phyloP scores from a whole-genome alignment of 768 basidiomycete species.

The Termitomyces sp. region DNA sequence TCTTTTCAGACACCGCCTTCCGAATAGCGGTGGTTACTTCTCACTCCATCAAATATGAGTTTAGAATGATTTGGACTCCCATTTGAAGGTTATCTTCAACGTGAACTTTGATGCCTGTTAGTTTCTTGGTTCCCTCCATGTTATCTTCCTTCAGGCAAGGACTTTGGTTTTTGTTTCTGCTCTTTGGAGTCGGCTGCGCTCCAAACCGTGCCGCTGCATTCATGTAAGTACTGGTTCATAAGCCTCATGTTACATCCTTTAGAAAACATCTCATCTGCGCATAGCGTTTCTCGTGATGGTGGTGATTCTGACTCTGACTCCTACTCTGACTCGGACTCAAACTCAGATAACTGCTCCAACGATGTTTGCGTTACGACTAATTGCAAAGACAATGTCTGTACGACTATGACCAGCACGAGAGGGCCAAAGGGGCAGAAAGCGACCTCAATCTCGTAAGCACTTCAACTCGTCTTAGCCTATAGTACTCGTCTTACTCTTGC shows the following conservation, averaged over 20 bases:
- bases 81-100: background rate
- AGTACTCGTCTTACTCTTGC: background rate
- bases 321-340: background rate
- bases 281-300: background rate
- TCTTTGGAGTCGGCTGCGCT: background rate
- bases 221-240: background rate
- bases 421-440: background rate
- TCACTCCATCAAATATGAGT: background rate
- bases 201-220: too few species aligned
- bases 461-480: background rate
- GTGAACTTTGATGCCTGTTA: background rate
- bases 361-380: conserved; percentile 7
- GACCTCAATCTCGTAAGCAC: background rate
- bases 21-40: background rate
- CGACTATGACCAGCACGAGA: background rate
- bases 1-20: background rate
- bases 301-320: background rate
- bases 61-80: background rate
- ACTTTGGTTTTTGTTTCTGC: background rate
- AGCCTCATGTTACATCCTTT: background rate
- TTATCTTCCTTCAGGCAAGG: background rate
- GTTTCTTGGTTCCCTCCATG: background rate
- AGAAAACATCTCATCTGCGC: background rate
- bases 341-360: conserved; percentile 11
- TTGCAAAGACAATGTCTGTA: background rate